Percentiles rank a stretch among this genome's conserved stretches.
These are phyloP conservation scores for Sclerotiophoma versabilis DNA, from an alignment of 2,329 filamentous ascomycete genomes.

Conservation along the genomic window DNA sequence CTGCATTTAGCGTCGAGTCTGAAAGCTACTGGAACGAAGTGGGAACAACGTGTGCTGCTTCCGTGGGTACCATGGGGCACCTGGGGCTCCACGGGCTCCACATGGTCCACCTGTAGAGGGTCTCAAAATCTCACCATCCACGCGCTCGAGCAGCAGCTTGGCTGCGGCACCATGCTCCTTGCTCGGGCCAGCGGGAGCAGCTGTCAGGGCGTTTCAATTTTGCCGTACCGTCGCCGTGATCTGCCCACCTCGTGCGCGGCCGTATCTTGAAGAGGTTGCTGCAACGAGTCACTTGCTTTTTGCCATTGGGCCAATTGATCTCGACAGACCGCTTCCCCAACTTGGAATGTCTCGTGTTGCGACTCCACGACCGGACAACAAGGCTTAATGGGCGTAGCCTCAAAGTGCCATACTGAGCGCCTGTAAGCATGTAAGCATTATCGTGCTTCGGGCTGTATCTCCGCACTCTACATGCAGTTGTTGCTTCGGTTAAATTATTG, in stretches of 20 bases:
- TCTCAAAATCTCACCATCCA: constrained; percentile 23
- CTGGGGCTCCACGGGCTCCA: constrained; percentile 22
- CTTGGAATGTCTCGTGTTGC: background rate
- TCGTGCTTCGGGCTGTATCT: background rate
- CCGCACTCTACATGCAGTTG: constrained; percentile 1
- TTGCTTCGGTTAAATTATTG: constrained; percentile 11
- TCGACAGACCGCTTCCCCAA: background rate
- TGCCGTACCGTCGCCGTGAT: constrained; percentile 21
- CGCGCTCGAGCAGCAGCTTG: constrained; percentile 24
- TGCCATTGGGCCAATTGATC: background rate
- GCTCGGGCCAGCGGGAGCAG: constrained; percentile 34
- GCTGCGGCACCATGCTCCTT: constrained; percentile 19
- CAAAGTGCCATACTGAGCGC: background rate
- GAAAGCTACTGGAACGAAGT: constrained; percentile 8
- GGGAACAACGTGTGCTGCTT: constrained; percentile 15
- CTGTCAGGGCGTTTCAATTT: constrained; percentile 20
- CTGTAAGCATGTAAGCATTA: constrained; percentile 3
- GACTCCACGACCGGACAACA: background rate
- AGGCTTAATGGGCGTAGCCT: background rate
- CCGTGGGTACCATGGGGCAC: constrained; percentile 18
- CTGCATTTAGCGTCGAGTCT: constrained; percentile 7
- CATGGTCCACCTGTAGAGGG: constrained; percentile 11
- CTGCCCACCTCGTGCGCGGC: constrained; percentile 9
- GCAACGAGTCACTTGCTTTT: background rate
- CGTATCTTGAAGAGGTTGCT: background rate